Percentiles rank a stretch among this genome's conserved stretches.
Conservation (phyloP, 805 yeast species). For the Myxozyma nipponensis region DNA sequence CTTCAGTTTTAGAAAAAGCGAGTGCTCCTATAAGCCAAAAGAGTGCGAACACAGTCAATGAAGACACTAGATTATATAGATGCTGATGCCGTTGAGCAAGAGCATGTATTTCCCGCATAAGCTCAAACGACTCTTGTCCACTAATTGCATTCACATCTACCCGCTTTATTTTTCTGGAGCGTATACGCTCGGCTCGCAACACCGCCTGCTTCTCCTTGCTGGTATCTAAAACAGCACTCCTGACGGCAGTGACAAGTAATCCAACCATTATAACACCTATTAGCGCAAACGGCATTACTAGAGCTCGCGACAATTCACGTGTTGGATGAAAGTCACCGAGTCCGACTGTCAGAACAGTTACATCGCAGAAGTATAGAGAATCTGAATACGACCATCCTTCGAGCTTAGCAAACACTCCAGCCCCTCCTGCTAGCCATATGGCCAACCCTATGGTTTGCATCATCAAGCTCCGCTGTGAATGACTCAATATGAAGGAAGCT, state of each 20-base stretch:
- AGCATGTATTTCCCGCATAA: slow-evolving; percentile 52
- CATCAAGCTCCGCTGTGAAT: slow-evolving; percentile 70
- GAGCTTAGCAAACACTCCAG: slow-evolving; percentile 51
- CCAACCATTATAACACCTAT: slow-evolving; percentile 73
- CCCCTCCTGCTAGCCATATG: slow-evolving; percentile 65
- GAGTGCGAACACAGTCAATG: slow-evolving; percentile 18
- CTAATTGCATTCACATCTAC: background rate
- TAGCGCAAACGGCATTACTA: slow-evolving; percentile 60
- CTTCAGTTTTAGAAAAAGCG: slow-evolving; percentile 56
- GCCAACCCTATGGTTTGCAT: slow-evolving; percentile 61
- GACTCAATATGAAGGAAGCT: slow-evolving; percentile 62
- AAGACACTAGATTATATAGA: background rate
- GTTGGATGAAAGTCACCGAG: slow-evolving; percentile 67
- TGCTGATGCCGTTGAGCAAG: slow-evolving; percentile 34
- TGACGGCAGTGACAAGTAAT: slow-evolving; percentile 63
- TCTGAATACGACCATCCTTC: slow-evolving; percentile 54
- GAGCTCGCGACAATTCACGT: slow-evolving; percentile 51
- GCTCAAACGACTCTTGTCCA: slow-evolving; percentile 46
- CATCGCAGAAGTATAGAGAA: slow-evolving; percentile 69
- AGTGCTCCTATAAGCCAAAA: slow-evolving; percentile 76
- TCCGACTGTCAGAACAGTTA: slow-evolving; percentile 75
- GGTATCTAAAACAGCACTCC: slow-evolving; percentile 59
- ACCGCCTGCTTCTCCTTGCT: slow-evolving; percentile 62
- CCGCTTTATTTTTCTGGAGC: slow-evolving; percentile 40
- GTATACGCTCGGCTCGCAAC: slow-evolving; percentile 55